Evolutionary conservation across 768 basidiomycete species (phyloP).

Genomic region (Boletus insuetus): DNA sequence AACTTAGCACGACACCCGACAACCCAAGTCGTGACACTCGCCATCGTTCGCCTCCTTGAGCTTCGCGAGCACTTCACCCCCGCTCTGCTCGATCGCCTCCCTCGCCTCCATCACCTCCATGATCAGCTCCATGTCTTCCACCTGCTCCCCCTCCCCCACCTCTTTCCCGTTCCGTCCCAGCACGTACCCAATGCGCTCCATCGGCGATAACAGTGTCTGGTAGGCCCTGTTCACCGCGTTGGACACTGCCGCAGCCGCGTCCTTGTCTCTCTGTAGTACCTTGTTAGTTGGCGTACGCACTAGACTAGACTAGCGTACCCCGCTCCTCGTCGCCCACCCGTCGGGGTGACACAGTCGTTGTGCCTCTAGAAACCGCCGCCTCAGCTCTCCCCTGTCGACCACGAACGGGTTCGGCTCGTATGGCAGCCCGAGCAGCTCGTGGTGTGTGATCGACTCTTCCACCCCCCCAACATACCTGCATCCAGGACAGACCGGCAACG

Average conservation of each 20-base stretch:
- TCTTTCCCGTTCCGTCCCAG: conserved; percentile 57
- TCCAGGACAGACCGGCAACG: conserved; percentile 70
- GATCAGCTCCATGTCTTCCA: conserved; percentile 70
- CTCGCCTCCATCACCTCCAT: conserved; percentile 75
- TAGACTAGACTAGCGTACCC: conserved; percentile 38
- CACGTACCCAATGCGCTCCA: conserved; percentile 80
- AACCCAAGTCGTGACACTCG: conserved; percentile 24
- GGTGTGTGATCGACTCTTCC: conserved; percentile 53
- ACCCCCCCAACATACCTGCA: conserved; percentile 68
- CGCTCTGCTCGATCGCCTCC: conserved; percentile 63
- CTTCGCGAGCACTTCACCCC: conserved; percentile 50
- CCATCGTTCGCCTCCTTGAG: conserved; percentile 58
- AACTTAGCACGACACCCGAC: not conserved
- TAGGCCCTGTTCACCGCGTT: conserved; percentile 83
- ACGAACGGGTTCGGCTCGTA: conserved; percentile 66
- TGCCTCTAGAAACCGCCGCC: conserved; percentile 62
- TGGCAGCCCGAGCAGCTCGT: conserved; percentile 66
- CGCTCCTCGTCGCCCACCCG: conserved; percentile 67
- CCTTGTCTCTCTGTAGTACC: conserved; percentile 21
- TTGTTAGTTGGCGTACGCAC: conserved; percentile 6
- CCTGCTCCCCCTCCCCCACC: conserved; percentile 65
- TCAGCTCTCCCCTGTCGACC: conserved; percentile 59
- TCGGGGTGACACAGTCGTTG: conserved; percentile 87
- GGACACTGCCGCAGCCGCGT: conserved; percentile 44
- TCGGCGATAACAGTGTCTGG: conserved; percentile 66